Percentiles rank a stretch among this genome's conserved stretches.
These are phyloP conservation scores for Vicia villosa DNA, from an alignment of 306 rosid species.

Conservation along the genomic window DNA sequence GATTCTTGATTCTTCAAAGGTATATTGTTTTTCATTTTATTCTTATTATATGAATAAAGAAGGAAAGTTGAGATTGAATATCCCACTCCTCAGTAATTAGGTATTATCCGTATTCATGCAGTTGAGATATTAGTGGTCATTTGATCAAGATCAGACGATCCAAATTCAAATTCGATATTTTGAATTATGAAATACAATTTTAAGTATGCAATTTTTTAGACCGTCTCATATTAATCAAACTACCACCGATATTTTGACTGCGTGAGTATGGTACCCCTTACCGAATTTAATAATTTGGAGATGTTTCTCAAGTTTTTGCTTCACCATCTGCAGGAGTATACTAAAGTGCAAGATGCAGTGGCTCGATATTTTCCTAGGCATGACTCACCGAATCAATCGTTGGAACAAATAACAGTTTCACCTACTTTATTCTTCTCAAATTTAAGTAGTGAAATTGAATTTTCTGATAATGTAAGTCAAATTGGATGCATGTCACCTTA, in stretches of 20 bases:
- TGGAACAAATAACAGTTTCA: conserved; percentile 53
- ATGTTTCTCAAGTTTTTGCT: conserved; percentile 15
- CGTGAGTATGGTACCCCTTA: no score
- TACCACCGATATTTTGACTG: no score
- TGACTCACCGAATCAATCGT: conserved; percentile 51
- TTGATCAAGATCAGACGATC: no score
- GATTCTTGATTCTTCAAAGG: conserved; percentile 90
- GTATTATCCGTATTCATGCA: not conserved
- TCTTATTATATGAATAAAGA: not conserved
- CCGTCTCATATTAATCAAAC: no score
- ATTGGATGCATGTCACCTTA: conserved; percentile 55
- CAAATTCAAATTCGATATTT: no score
- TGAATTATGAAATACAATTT: no score
- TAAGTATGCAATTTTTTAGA: no score
- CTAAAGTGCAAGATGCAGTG: conserved; percentile 51
- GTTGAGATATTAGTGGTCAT: no score
- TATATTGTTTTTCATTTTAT: conserved; percentile 1
- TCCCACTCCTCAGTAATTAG: no score
- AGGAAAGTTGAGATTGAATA: conserved; percentile 4
- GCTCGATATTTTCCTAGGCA: conserved; percentile 47
- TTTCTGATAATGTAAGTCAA: conserved; percentile 48
- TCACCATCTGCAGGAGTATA: conserved; percentile 62
- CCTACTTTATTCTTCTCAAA: conserved; percentile 71
- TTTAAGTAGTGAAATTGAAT: conserved; percentile 48
- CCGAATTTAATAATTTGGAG: not conserved